phyloP scores from a whole-genome alignment of 257 asterid genomes.

The Rubia yunnanensis region DNA sequence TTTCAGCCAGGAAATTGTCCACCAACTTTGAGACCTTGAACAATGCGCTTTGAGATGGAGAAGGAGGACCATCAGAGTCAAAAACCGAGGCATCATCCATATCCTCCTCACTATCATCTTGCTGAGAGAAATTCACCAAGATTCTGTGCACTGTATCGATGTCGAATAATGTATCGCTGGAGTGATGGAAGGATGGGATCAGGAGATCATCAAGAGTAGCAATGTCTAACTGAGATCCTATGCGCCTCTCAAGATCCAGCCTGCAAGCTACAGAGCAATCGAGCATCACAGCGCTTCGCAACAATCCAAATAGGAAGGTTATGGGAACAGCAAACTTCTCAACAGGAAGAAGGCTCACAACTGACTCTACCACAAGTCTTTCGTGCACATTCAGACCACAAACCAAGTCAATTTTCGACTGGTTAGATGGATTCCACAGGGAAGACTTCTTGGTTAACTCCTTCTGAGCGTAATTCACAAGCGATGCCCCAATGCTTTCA shows the following conservation, averaged over 20 bases:
- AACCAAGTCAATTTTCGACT: conserved; percentile 30
- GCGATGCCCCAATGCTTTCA: conserved; percentile 85
- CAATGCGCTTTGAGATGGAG: conserved; percentile 73
- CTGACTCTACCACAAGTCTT: conserved; percentile 68
- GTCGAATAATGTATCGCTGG: conserved; percentile 83
- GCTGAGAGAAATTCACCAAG: conserved; percentile 70
- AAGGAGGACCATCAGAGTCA: conserved; percentile 57
- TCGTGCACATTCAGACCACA: conserved; percentile 39
- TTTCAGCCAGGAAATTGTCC: conserved; percentile 78
- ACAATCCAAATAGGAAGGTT: conserved; percentile 64
- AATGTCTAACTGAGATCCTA: conserved; percentile 64
- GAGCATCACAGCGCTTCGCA: conserved; percentile 70
- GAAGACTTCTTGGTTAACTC: conserved; percentile 62
- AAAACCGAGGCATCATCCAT: conserved; percentile 65
- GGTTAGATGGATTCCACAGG: conserved; percentile 54
- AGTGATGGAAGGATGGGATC: conserved; percentile 70
- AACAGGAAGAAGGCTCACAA: conserved; percentile 77
- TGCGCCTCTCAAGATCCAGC: conserved; percentile 83
- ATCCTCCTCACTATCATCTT: conserved; percentile 75
- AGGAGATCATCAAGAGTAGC: conserved; percentile 87
- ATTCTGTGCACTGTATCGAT: conserved; percentile 79
- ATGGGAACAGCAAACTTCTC: conserved; percentile 80
- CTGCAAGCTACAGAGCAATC: conserved; percentile 62
- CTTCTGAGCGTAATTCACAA: conserved; percentile 71
- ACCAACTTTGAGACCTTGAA: conserved; percentile 74